Evolutionary conservation across 441 rosid species (phyloP).

Genomic region (Hura crepitans): DNA sequence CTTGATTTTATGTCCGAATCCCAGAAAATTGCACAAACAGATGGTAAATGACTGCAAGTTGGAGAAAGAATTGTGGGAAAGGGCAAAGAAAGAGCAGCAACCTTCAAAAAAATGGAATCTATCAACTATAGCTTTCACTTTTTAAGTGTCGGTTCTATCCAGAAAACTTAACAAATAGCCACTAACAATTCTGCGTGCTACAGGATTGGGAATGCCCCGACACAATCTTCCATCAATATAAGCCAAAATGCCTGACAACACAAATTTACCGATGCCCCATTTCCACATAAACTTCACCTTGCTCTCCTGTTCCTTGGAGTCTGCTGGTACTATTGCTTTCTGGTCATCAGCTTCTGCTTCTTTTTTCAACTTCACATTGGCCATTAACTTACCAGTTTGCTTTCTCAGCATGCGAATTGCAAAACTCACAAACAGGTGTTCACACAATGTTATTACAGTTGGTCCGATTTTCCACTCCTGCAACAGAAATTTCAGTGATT

Average conservation of each 20-base stretch:
- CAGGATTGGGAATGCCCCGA: slow-evolving; percentile 76
- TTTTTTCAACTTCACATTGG: slow-evolving; percentile 38
- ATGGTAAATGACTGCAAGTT: background rate
- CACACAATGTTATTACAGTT: slow-evolving; percentile 70
- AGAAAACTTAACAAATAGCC: slow-evolving; percentile 83
- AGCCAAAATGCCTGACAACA: slow-evolving; percentile 74
- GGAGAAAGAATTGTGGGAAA: background rate
- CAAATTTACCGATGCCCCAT: slow-evolving; percentile 70
- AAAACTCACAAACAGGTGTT: slow-evolving; percentile 90
- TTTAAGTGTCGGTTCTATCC: slow-evolving; percentile 41
- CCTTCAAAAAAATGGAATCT: background rate
- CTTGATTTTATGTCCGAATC: background rate
- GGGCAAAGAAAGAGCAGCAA: background rate
- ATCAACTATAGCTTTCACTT: background rate
- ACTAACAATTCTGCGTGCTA: slow-evolving; percentile 80
- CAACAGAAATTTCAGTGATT: background rate
- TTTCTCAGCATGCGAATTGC: slow-evolving; percentile 68
- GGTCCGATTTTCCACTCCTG: slow-evolving; percentile 96
- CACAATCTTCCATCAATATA: slow-evolving; percentile 90
- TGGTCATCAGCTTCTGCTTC: slow-evolving; percentile 27
- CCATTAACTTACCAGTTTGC: slow-evolving; percentile 46
- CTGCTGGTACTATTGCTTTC: slow-evolving; percentile 36
- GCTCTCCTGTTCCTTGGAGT: slow-evolving; percentile 25
- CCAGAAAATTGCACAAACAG: background rate
- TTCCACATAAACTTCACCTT: slow-evolving; percentile 56